These are phyloP conservation scores for Yamagishiella unicocca DNA, from an alignment of 139 green algal genomes.

Conservation along the genomic window DNA sequence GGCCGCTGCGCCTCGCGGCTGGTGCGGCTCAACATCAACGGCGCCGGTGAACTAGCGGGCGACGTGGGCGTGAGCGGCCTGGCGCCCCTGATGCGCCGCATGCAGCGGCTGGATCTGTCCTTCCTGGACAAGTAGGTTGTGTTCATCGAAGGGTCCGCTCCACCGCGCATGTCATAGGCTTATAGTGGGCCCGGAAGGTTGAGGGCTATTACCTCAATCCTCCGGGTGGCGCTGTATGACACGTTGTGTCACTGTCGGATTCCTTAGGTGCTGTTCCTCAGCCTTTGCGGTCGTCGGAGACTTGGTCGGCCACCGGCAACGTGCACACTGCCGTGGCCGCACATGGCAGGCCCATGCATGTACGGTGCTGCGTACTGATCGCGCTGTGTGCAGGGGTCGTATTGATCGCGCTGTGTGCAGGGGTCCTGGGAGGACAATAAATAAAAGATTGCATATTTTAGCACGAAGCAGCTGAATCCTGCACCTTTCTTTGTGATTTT, in stretches of 20 bases:
- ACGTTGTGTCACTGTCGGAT: background rate
- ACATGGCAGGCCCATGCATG: too few species aligned
- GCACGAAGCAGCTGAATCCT: background rate
- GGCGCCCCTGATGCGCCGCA: constrained; percentile 15
- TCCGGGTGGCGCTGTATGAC: background rate
- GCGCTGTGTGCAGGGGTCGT: too few species aligned
- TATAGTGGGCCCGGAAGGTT: background rate
- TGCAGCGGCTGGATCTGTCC: constrained; percentile 31
- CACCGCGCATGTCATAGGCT: background rate
- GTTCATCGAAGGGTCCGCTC: background rate
- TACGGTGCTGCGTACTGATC: too few species aligned
- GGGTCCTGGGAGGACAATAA: too few species aligned
- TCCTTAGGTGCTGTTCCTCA: background rate
- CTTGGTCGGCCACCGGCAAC: too few species aligned
- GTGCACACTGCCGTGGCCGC: too few species aligned
- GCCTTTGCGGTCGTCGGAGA: background rate
- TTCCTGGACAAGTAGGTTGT: background rate
- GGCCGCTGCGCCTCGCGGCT: background rate
- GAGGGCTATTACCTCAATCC: background rate
- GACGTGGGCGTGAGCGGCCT: constrained; percentile 31
- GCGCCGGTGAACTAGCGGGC: background rate
- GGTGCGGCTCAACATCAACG: background rate
- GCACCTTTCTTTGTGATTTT: background rate
- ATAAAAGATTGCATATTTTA: too few species aligned
- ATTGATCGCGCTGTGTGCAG: too few species aligned